These are phyloP conservation scores for Gloeophyllum trabeum DNA, from an alignment of 768 basidiomycete genomes.

Conservation along the genomic window DNA sequence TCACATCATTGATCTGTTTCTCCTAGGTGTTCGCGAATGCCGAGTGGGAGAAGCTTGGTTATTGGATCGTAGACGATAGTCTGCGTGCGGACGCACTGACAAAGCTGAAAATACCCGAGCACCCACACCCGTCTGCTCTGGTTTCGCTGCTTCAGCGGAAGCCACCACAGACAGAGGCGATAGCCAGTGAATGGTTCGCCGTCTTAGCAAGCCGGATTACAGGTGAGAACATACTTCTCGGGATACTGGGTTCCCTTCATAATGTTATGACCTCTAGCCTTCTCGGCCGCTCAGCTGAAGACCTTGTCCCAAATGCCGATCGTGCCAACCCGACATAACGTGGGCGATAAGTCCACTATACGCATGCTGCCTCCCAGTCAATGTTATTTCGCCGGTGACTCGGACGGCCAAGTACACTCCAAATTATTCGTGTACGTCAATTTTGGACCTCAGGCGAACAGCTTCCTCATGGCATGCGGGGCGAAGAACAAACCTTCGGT, in stretches of 20 bases:
- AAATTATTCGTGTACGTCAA: conserved; percentile 84
- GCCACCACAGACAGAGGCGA: conserved; percentile 41
- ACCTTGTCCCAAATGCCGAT: conserved; percentile 48
- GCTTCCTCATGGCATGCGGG: conserved; percentile 80
- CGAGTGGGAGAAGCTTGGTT: conserved; percentile 69
- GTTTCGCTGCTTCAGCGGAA: conserved; percentile 44
- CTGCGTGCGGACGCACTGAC: conserved; percentile 37
- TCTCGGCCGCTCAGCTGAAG: conserved; percentile 41
- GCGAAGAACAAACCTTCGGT: conserved; percentile 82
- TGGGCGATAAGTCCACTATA: conserved; percentile 18
- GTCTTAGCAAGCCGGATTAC: conserved; percentile 51
- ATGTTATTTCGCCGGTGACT: conserved; percentile 54
- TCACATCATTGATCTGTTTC: neutral
- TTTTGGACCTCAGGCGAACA: conserved; percentile 73
- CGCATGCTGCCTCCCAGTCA: conserved; percentile 46
- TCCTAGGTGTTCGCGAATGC: conserved; percentile 56
- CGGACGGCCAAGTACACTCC: conserved; percentile 53
- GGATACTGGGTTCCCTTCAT: neutral
- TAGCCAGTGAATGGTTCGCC: conserved; percentile 59
- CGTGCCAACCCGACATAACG: conserved; percentile 43
- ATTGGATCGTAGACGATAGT: conserved; percentile 48
- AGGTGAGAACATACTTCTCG: conserved; percentile 26
- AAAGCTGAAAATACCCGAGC: conserved; percentile 59
- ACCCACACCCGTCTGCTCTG: conserved; percentile 56
- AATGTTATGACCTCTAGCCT: conserved; percentile 29